These are phyloP conservation scores for Deinandra increscens DNA, from an alignment of 129 eudicot genomes.

Conservation along the genomic window DNA sequence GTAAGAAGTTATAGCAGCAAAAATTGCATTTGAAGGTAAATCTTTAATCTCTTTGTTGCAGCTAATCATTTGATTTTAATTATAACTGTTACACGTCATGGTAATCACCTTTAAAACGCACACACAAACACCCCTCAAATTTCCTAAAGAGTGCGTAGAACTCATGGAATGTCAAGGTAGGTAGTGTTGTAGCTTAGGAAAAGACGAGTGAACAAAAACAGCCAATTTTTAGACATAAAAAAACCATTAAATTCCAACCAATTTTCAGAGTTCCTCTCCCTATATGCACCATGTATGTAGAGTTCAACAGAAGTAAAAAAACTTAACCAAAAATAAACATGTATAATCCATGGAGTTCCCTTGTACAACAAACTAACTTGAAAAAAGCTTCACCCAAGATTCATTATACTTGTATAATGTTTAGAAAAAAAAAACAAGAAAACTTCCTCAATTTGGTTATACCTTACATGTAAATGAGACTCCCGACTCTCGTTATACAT, in stretches of 20 bases:
- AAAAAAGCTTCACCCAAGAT: not conserved
- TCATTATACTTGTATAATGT: not conserved
- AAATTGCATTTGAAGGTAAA: not conserved
- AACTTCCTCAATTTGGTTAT: not conserved
- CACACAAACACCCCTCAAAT: not conserved
- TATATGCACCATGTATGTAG: not conserved
- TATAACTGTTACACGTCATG: not conserved
- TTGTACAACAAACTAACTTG: not conserved
- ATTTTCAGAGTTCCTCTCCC: not conserved
- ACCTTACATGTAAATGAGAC: not conserved
- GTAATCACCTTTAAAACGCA: not conserved
- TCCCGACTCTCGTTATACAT: too few species aligned
- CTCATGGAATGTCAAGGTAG: constrained; percentile 11
- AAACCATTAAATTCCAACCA: not conserved
- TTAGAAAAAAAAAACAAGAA: not conserved
- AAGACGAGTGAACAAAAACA: not conserved
- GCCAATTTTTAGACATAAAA: not conserved
- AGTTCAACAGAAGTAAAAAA: constrained; percentile 6
- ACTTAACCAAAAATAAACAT: not conserved
- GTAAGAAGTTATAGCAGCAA: constrained; percentile 3
- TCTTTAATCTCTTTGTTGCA: not conserved
- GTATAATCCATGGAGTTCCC: not conserved
- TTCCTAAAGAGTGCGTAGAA: not conserved
- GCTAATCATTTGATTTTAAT: not conserved
- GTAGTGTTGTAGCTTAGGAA: not conserved